These are phyloP conservation scores for Diaporthe vexans DNA, from an alignment of 2,329 filamentous ascomycete species.

Conservation along the genomic window DNA sequence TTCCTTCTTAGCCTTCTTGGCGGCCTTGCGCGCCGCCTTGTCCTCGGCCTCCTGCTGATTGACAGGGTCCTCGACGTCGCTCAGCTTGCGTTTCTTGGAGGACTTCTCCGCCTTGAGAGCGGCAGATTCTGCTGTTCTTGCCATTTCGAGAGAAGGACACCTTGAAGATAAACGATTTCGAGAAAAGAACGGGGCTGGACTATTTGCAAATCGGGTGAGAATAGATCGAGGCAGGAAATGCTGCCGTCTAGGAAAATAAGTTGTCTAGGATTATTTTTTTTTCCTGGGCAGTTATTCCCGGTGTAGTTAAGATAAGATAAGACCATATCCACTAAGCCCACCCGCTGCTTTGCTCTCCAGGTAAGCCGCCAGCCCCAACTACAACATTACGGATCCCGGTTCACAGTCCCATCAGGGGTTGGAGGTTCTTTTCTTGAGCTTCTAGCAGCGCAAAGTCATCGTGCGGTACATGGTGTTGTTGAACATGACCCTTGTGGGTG, in stretches of 20 bases:
- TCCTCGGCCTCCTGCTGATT: conserved; percentile 38
- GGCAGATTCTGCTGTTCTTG: conserved; percentile 31
- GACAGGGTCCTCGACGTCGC: conserved; percentile 34
- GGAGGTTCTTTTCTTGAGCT: not conserved
- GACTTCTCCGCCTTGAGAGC: conserved; percentile 36
- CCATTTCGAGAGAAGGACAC: conserved; percentile 8
- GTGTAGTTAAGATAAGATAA: conserved; percentile 38
- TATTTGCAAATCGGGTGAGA: not conserved
- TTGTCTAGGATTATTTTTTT: conserved; percentile 7
- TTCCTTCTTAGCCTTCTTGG: conserved; percentile 36
- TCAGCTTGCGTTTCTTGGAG: conserved; percentile 42
- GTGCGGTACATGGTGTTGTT: not conserved
- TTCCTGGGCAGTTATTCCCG: not conserved
- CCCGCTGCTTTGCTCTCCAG: not conserved
- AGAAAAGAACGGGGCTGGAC: not conserved
- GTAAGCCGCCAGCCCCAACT: not conserved
- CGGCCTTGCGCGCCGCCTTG: conserved; percentile 32
- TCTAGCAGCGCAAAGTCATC: not conserved
- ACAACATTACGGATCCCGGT: not conserved
- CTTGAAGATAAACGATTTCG: not conserved
- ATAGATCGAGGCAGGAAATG: not conserved
- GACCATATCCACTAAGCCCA: conserved; percentile 18
- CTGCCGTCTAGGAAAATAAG: conserved; percentile 32
- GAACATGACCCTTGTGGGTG: not conserved
- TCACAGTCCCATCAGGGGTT: not conserved